Conservation (phyloP, 2,329 filamentous ascomycete genomes). For the Emergomyces orientalis region DNA sequence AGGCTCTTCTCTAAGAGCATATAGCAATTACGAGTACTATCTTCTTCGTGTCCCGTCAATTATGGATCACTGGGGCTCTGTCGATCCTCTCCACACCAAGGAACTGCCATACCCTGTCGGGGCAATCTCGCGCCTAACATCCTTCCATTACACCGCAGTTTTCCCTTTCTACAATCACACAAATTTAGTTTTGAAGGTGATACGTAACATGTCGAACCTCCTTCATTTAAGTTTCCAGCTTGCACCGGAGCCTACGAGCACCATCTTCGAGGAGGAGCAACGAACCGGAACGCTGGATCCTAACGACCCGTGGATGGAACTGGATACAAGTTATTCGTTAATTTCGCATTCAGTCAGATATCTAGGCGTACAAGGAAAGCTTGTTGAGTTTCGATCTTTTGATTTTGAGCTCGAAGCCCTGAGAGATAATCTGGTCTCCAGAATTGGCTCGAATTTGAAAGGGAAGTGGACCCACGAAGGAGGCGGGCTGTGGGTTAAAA, state of each 20-base stretch:
- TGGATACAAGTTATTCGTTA: slow-evolving; percentile 43
- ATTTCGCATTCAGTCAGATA: slow-evolving; percentile 32
- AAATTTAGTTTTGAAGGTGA: slow-evolving; percentile 35
- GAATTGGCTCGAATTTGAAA: slow-evolving; percentile 20
- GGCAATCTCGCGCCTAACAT: slow-evolving; percentile 36
- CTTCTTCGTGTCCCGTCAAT: slow-evolving; percentile 55
- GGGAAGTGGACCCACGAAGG: slow-evolving; percentile 26
- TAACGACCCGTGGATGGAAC: slow-evolving; percentile 46
- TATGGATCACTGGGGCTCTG: slow-evolving; percentile 38
- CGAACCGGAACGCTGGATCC: slow-evolving; percentile 31
- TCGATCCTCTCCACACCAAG: slow-evolving; percentile 17
- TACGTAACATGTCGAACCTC: slow-evolving; percentile 43
- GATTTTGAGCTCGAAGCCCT: slow-evolving; percentile 28
- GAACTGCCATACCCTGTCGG: slow-evolving; percentile 29
- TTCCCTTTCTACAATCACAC: slow-evolving; percentile 59
- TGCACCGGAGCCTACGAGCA: slow-evolving; percentile 32
- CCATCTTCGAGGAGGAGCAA: slow-evolving; percentile 31
- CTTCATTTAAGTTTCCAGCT: slow-evolving; percentile 48
- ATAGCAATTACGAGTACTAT: slow-evolving; percentile 63
- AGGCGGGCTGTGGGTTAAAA: slow-evolving; percentile 22
- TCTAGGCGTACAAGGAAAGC: slow-evolving; percentile 16
- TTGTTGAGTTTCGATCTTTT: slow-evolving; percentile 22
- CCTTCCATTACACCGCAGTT: slow-evolving; percentile 52
- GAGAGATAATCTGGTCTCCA: slow-evolving; percentile 21
- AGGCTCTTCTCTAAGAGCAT: slow-evolving; percentile 62